Conservation (phyloP, 1,139 yeast species). For the Taphrina sp. region DNA sequence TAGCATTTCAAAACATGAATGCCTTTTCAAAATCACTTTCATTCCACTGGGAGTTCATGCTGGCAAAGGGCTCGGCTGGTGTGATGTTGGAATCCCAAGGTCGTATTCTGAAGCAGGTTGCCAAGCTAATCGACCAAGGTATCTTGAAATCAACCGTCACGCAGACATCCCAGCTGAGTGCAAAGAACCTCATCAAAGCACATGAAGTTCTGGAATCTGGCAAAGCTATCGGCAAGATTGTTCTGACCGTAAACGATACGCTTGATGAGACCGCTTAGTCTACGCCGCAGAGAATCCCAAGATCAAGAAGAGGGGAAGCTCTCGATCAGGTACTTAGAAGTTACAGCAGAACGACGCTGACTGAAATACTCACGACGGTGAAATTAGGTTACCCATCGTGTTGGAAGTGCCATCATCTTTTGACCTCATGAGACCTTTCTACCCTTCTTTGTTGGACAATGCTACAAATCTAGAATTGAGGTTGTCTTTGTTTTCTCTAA, state of each 20-base stretch:
- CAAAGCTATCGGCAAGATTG: slow-evolving; percentile 19
- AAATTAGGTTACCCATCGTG: too few species aligned
- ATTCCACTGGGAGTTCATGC: slow-evolving; percentile 26
- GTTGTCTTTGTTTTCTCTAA: too few species aligned
- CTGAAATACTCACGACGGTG: too few species aligned
- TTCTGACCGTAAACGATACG: slow-evolving; percentile 3
- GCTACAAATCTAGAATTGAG: too few species aligned
- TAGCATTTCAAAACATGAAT: slow-evolving; percentile 6
- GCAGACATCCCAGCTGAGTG: slow-evolving; percentile 5
- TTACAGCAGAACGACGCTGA: too few species aligned
- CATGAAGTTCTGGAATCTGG: slow-evolving; percentile 21
- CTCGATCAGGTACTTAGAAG: too few species aligned
- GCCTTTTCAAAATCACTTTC: slow-evolving; percentile 20
- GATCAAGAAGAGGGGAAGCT: too few species aligned
- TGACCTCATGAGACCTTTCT: too few species aligned
- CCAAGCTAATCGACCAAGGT: slow-evolving; percentile 6
- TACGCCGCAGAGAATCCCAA: too few species aligned
- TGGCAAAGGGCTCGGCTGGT: slow-evolving; percentile 11
- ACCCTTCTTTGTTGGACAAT: too few species aligned
- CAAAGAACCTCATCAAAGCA: slow-evolving; percentile 8
- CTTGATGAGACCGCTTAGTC: too few species aligned
- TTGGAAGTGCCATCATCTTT: too few species aligned
- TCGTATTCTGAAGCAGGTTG: slow-evolving; percentile 5
- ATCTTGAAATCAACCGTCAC: slow-evolving; percentile 4
- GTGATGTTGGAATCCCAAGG: slow-evolving; percentile 24